Evolutionary conservation across 495 filamentous ascomycete genomes (phyloP).

Genomic region (Penicillium verhagenii): DNA sequence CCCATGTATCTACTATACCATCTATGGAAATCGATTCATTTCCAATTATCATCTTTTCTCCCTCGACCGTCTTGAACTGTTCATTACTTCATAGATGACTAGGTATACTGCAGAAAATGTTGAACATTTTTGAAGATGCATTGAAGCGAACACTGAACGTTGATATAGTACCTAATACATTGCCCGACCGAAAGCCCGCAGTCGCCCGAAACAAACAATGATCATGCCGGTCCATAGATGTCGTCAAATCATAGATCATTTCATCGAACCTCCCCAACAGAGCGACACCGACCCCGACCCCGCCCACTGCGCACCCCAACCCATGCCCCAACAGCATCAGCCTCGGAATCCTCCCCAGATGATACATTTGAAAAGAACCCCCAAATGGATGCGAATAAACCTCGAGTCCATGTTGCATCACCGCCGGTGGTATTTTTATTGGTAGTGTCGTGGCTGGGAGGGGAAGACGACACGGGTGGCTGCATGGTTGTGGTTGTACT

Average conservation of each 20-base stretch:
- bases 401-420: slow-evolving; percentile 11
- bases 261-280: slow-evolving; percentile 23
- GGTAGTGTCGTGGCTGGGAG: not conserved
- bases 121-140: not conserved
- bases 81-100: too few relatives aligned
- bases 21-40: slow-evolving; percentile 15
- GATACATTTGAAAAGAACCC: slow-evolving; percentile 6
- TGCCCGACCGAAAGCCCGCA: not conserved
- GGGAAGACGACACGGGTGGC: not conserved
- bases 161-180: not conserved
- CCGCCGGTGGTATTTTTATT: not conserved
- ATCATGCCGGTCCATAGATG: not conserved
- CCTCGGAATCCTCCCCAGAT: slow-evolving; percentile 10
- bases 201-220: not conserved
- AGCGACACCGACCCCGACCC: slow-evolving; percentile 21
- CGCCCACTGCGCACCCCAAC: slow-evolving; percentile 19
- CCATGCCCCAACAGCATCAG: slow-evolving; percentile 26
- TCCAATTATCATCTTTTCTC: slow-evolving; percentile 1
- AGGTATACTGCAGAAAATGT: too few relatives aligned
- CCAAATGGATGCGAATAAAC: slow-evolving; percentile 11
- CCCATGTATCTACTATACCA: slow-evolving; percentile 35
- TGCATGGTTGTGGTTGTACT: not conserved
- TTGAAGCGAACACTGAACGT: not conserved
- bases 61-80: too few relatives aligned
- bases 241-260: not conserved